Conservation (phyloP, 2,329 filamentous ascomycete species). For the Sporothrix protearum region DNA sequence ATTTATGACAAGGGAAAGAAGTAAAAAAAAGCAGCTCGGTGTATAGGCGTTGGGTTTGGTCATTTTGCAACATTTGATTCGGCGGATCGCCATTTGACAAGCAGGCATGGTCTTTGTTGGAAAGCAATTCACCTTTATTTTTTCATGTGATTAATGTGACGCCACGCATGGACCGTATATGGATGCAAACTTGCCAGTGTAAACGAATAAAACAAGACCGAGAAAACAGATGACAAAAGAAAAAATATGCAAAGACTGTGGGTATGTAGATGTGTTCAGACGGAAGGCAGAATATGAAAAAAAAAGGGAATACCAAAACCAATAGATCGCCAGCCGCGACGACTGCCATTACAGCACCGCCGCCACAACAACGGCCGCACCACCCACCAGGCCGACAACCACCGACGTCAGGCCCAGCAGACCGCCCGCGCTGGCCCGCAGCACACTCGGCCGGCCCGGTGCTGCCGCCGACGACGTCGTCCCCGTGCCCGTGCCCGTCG, state of each 20-base stretch:
- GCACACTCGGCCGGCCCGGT: background rate
- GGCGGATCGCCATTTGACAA: background rate
- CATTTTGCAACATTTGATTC: no score
- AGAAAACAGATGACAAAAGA: background rate
- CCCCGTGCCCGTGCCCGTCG: no score
- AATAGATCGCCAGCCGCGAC: no score
- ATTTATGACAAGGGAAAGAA: no score
- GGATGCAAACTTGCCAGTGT: background rate
- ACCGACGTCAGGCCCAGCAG: background rate
- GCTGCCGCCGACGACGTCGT: background rate
- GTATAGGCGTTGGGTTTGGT: background rate
- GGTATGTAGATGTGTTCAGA: conserved; percentile 14
- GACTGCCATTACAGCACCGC: background rate
- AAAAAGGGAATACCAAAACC: background rate
- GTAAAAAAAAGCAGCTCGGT: no score
- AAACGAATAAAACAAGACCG: background rate
- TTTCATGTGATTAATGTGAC: background rate
- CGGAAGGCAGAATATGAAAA: no score
- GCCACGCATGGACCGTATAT: background rate
- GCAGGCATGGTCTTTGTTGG: background rate
- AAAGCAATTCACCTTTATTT: no score
- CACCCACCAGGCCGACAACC: conserved; percentile 1
- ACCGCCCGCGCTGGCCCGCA: background rate
- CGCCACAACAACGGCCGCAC: background rate
- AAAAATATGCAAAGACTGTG: background rate